These are phyloP conservation scores for Zasmidium citrigriseum DNA, from an alignment of 2,329 filamentous ascomycete genomes.

Conservation along the genomic window DNA sequence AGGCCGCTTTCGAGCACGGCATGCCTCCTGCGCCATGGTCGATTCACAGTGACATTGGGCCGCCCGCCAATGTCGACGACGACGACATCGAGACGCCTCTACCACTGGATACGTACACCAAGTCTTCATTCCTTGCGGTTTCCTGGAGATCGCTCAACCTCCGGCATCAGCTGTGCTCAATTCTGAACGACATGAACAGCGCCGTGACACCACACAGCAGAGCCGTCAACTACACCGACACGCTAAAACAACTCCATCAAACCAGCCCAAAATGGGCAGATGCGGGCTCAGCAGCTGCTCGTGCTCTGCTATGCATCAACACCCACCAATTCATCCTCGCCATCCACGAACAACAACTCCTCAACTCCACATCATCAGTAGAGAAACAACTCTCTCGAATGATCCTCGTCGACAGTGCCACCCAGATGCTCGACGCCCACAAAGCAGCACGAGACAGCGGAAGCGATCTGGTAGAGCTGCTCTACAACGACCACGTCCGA, in stretches of 20 bases:
- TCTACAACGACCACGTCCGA: neutral
- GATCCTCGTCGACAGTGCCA: neutral
- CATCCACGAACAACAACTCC: slow-evolving; percentile 1
- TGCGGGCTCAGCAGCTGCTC: neutral
- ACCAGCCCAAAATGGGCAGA: neutral
- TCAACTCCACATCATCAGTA: neutral
- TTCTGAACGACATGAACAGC: neutral
- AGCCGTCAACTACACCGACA: neutral
- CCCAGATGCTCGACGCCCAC: neutral
- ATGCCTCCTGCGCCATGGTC: neutral
- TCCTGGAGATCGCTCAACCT: neutral
- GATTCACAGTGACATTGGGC: neutral
- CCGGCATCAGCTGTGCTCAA: neutral
- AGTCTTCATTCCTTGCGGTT: neutral
- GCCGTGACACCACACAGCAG: neutral
- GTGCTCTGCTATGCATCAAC: neutral
- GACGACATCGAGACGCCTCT: neutral
- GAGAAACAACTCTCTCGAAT: neutral
- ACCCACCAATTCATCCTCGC: slow-evolving; percentile 2
- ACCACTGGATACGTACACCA: neutral
- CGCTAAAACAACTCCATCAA: neutral
- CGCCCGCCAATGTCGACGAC: neutral
- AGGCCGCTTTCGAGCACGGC: neutral
- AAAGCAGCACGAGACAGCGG: neutral
- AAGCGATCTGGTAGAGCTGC: neutral